phyloP scores from a whole-genome alignment of 768 basidiomycete genomes.

The Lentinula sp. region DNA sequence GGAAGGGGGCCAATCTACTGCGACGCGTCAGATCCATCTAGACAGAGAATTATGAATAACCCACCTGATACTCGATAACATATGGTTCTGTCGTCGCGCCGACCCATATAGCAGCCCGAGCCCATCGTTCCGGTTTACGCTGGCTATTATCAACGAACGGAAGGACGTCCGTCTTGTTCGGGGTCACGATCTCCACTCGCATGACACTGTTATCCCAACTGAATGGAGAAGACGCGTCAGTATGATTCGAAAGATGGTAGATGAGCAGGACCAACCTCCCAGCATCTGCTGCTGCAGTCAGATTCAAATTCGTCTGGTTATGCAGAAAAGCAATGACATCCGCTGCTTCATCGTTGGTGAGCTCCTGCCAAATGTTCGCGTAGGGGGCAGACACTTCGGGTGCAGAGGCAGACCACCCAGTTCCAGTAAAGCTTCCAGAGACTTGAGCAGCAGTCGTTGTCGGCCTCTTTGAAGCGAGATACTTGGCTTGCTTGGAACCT shows the following conservation, averaged over 20 bases:
- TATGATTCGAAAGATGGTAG: background rate
- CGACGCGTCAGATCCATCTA: background rate
- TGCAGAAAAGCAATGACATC: constrained; percentile 15
- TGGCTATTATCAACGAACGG: constrained; percentile 11
- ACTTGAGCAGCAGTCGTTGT: background rate
- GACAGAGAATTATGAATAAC: background rate
- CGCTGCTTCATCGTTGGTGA: constrained; percentile 4
- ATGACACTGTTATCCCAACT: constrained; percentile 17
- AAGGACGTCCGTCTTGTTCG: constrained; percentile 17
- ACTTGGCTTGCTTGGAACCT: constrained; percentile 2
- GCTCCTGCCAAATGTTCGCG: constrained; percentile 1
- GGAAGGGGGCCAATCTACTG: constrained; percentile 15
- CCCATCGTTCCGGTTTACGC: constrained; percentile 10
- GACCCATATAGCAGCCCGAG: constrained; percentile 13
- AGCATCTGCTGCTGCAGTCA: constrained; percentile 13
- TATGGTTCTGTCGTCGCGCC: constrained; percentile 11
- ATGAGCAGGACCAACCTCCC: constrained; percentile 2
- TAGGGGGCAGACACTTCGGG: background rate
- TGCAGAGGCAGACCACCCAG: constrained; percentile 4
- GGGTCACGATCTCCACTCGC: constrained; percentile 13
- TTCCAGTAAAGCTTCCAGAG: constrained; percentile 3
- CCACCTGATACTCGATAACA: constrained; percentile 1
- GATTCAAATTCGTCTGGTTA: constrained; percentile 13
- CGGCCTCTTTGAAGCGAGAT: background rate
- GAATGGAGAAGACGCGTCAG: background rate